Evolutionary conservation across 345 rosid genomes (phyloP).

Genomic region (Pistacia integerrima): DNA sequence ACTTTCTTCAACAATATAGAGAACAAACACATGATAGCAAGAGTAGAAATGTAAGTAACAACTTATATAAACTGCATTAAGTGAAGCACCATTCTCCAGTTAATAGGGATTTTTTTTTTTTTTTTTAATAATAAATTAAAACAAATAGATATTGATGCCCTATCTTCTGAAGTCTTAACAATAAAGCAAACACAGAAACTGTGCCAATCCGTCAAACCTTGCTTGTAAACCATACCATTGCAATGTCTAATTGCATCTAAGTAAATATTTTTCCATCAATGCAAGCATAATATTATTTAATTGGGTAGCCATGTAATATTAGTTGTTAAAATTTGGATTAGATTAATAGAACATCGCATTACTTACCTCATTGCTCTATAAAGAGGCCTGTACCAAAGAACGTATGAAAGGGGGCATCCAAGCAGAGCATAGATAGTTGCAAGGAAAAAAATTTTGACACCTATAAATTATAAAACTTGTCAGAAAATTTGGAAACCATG

Average conservation of each 20-base stretch:
- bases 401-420: conserved; percentile 87
- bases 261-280: background rate
- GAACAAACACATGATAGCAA: background rate
- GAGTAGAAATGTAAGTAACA: background rate
- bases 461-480: conserved; percentile 38
- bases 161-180: background rate
- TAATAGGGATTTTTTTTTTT: background rate
- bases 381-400: conserved; percentile 97
- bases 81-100: background rate
- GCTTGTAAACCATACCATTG: too few relatives aligned
- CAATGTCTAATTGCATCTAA: background rate
- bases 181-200: background rate
- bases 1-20: background rate
- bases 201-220: background rate
- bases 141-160: background rate
- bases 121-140: background rate
- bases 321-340: background rate
- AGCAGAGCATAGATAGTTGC: conserved; percentile 79
- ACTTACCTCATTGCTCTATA: conserved; percentile 94
- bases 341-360: background rate
- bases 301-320: background rate
- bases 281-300: background rate
- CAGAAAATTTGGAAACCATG: conserved; percentile 6
- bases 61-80: background rate
- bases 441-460: conserved; percentile 90